Evolutionary conservation across 176 grass and related monocot genomes (phyloP).

Genomic region (Lolium perenne): DNA sequence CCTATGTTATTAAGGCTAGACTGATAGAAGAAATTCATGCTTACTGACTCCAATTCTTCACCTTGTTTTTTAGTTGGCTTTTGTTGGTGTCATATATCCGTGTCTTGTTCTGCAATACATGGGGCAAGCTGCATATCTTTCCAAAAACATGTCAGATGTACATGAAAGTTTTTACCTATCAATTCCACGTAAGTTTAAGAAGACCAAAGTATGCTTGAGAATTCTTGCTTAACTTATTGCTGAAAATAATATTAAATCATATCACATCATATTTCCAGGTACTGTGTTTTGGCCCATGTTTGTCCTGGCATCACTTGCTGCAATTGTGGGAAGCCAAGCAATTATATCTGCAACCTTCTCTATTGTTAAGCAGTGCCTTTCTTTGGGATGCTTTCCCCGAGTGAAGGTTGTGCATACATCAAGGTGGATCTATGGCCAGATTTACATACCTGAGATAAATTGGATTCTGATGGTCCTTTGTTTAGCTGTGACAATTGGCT

Average conservation of each 20-base stretch:
- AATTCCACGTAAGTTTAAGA: slow-evolving; percentile 62
- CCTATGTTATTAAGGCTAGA: slow-evolving; percentile 10
- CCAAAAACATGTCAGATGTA: slow-evolving; percentile 51
- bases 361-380: slow-evolving; percentile 73
- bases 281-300: slow-evolving; percentile 80
- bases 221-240: slow-evolving; percentile 14
- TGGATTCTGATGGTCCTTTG: slow-evolving; percentile 85
- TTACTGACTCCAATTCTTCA: slow-evolving; percentile 19
- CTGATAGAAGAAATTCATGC: background rate
- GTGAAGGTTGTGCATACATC: slow-evolving; percentile 89
- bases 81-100: slow-evolving; percentile 68
- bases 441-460: slow-evolving; percentile 89
- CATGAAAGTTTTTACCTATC: slow-evolving; percentile 66
- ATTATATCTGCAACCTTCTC: slow-evolving; percentile 88
- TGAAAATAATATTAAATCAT: background rate
- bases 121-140: slow-evolving; percentile 83
- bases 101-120: slow-evolving; percentile 83
- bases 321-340: slow-evolving; percentile 73
- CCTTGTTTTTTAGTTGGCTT: slow-evolving; percentile 60
- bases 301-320: slow-evolving; percentile 73
- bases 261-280: slow-evolving; percentile 50
- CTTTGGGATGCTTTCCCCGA: slow-evolving; percentile 77
- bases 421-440: slow-evolving; percentile 77
- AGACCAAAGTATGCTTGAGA: background rate
- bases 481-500: slow-evolving; percentile 64